Base-by-base conservation (phyloP, 164 flowering plant genomes). In the Echeveria elegans region DNA sequence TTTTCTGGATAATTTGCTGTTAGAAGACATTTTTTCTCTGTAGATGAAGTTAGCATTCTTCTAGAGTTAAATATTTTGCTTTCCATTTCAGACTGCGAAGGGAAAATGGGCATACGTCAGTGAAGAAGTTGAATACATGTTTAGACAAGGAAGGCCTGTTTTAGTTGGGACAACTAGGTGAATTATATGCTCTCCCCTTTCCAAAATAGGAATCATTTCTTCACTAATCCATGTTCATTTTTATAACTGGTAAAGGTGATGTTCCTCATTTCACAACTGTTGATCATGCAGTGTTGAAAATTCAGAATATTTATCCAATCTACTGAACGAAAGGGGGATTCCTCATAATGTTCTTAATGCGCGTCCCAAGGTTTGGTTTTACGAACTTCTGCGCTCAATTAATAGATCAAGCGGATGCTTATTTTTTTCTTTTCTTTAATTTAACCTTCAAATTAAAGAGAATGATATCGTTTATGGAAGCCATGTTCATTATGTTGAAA, bases 281-380 rank as follows among this genome's bases (percentile, higher is more conserved):
- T 28, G 31, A 50, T 70, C 32, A 37, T 84, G 82, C 89, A 94
- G 98, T 77, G 98, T 94, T 60, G 97, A 91, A 75, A 88, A 91
- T 72, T 91, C 99, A 70, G 99, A 94, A 74, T 75, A 81, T 73
- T 71, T 94, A 64, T 89, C 96, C 36, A 85, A 79, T 72, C 69
- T 91, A 72, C 81, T 94, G 69, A 89, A 72, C 76, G 83, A 85
- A 63, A 64, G 78, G 53, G 78, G 78, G 34, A 87, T 94, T 31
- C 93, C 93, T 10, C 97, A 94, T 80, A 94, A 91, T 82, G 95
- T 94, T 73, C 81, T 94, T 28, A 94, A 94, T 81, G 99, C 99
- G 52, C 45, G 45, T 8, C 45, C 45, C 45, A 40, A 40, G 45
- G 45, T 40, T 40, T 40, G 45, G 45, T 40, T 40, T 40, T 40